phyloP scores from a whole-genome alignment of 441 rosid species.

The Rhodomyrtus psidioides region DNA sequence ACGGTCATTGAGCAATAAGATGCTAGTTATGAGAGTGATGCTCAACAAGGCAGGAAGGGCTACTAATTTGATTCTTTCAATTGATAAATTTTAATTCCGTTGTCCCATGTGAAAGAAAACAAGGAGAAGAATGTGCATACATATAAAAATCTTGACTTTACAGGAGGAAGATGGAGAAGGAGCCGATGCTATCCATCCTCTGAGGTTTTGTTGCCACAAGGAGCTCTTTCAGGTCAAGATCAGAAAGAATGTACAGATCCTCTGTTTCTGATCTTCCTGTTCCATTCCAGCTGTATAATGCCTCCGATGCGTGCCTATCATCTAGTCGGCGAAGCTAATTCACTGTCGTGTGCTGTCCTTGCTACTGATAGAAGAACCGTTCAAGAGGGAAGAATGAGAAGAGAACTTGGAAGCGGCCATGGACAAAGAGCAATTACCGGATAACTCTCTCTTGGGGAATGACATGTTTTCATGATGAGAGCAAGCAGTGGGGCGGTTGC shows the following conservation, averaged over 20 bases:
- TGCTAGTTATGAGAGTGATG: background rate
- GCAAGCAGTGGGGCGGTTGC: background rate
- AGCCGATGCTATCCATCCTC: background rate
- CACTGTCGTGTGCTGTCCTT: background rate
- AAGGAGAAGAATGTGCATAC: background rate
- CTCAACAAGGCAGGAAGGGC: background rate
- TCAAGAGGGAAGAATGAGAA: constrained; percentile 6
- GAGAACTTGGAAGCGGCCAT: constrained; percentile 3
- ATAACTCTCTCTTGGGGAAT: background rate
- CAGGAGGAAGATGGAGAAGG: background rate
- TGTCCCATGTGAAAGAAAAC: background rate
- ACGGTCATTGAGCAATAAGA: background rate
- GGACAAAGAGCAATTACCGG: background rate
- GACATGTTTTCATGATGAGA: background rate
- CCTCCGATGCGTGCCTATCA: background rate
- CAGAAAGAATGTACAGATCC: background rate
- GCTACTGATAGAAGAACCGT: background rate
- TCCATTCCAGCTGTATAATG: background rate
- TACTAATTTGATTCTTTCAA: background rate
- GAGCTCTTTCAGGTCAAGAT: background rate
- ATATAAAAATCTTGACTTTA: background rate
- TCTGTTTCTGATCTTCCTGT: background rate
- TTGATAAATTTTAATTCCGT: background rate
- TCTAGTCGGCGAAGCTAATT: background rate
- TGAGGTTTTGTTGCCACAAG: background rate